Evolutionary conservation across 2,329 filamentous ascomycete genomes (phyloP).

Genomic region (Ophiostoma ulmi): DNA sequence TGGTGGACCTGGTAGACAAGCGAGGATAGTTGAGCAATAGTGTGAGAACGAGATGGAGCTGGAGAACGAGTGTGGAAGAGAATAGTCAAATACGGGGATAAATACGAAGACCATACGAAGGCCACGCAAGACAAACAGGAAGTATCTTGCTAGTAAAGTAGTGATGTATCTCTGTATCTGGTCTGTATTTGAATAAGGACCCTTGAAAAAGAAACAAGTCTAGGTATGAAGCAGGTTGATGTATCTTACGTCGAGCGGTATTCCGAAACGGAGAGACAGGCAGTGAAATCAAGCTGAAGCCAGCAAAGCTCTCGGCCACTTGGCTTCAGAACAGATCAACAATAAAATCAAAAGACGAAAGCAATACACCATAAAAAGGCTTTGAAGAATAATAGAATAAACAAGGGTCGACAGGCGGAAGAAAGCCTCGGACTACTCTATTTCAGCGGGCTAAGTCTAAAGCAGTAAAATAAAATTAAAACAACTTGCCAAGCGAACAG

Average conservation of each 20-base stretch:
- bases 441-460: not conserved
- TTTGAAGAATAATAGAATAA: not conserved
- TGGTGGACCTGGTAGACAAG: not conserved
- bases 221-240: not conserved
- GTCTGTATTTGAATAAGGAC: too few species aligned
- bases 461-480: not conserved
- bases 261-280: not conserved
- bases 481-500: not conserved
- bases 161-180: not conserved
- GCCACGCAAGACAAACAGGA: not conserved
- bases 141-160: too few species aligned
- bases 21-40: not conserved
- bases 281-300: not conserved
- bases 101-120: not conserved
- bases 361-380: not conserved
- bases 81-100: not conserved
- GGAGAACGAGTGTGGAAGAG: not conserved
- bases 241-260: not conserved
- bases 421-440: not conserved
- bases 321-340: not conserved
- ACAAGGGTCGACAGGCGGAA: not conserved
- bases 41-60: not conserved
- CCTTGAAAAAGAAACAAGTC: too few species aligned
- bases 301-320: not conserved
- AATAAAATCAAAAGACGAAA: conserved; percentile 6